A percentile compares a stretch with the other conserved stretches of the same genome.
phyloP scores from a whole-genome alignment of 2,329 filamentous ascomycete genomes.

The Fusarium sp. region DNA sequence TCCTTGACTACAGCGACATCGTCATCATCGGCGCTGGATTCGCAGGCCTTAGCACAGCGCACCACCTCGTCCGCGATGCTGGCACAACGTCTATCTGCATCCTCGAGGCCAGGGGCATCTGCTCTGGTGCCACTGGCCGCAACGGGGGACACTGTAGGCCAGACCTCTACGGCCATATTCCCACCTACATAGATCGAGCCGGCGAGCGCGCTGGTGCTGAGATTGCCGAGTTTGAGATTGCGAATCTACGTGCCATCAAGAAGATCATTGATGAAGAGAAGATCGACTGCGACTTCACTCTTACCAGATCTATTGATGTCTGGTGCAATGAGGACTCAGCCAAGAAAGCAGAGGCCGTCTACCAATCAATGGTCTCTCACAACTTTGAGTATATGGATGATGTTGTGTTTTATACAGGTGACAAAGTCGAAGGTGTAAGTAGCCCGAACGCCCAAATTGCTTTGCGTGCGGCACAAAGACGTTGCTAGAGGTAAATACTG shows the following conservation, averaged over 20 bases:
- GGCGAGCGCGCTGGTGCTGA: neutral
- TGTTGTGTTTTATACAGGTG: neutral
- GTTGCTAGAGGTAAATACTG: neutral
- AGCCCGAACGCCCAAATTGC: neutral
- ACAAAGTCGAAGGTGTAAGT: slow-evolving; percentile 3
- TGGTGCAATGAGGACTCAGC: neutral
- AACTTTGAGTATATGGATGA: slow-evolving; percentile 8
- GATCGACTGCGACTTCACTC: slow-evolving; percentile 4
- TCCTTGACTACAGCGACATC: neutral
- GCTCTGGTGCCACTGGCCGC: slow-evolving; percentile 1
- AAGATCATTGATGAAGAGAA: slow-evolving; percentile 4
- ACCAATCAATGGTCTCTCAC: neutral
- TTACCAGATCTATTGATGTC: neutral
- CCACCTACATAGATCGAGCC: neutral
- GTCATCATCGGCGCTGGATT: neutral
- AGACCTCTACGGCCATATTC: neutral
- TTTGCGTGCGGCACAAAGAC: accelerated
- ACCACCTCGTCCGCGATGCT: neutral
- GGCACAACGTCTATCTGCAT: neutral
- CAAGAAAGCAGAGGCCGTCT: neutral
- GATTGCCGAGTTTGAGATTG: slow-evolving; percentile 2
- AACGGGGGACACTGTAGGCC: neutral
- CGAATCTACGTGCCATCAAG: neutral
- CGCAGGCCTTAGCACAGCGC: neutral
- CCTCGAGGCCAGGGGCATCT: neutral